phyloP scores from a whole-genome alignment of 352 stramenopile genomes.

The Pythium rishiriense region DNA sequence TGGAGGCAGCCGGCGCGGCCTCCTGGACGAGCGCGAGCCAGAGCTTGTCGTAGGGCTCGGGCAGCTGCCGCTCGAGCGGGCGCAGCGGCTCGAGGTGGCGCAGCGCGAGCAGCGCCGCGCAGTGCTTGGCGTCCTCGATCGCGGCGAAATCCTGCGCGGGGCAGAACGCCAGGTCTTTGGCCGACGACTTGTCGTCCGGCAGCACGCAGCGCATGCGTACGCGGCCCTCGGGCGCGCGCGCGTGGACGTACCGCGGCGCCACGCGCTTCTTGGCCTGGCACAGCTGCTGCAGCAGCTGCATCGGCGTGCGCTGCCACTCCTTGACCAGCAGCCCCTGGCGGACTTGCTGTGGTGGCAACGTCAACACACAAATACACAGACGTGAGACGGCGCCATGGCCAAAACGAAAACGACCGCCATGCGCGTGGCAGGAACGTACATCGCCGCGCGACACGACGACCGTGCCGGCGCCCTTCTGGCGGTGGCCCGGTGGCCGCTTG shows the following conservation, averaged over 20 bases:
- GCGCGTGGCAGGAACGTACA: slow-evolving; percentile 27
- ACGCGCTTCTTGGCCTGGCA: slow-evolving; percentile 92
- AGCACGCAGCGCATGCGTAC: slow-evolving; percentile 84
- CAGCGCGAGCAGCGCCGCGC: slow-evolving; percentile 92
- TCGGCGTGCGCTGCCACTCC: slow-evolving; percentile 94
- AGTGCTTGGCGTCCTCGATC: slow-evolving; percentile 92
- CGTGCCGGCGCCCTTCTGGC: slow-evolving; percentile 85
- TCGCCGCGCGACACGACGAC: slow-evolving; percentile 86
- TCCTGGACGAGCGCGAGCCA: slow-evolving; percentile 71
- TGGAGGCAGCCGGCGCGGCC: neutral
- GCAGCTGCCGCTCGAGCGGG: slow-evolving; percentile 95
- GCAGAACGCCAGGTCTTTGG: slow-evolving; percentile 94
- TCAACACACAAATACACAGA: neutral
- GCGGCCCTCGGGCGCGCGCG: slow-evolving; percentile 36
- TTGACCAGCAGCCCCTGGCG: slow-evolving; percentile 90
- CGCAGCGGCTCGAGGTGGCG: slow-evolving; percentile 92
- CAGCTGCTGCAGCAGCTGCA: slow-evolving; percentile 93
- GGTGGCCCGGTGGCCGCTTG: slow-evolving; percentile 53
- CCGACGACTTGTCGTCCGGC: slow-evolving; percentile 91
- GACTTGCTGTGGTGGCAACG: slow-evolving; percentile 30
- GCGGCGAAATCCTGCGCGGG: slow-evolving; percentile 82
- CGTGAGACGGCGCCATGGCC: neutral
- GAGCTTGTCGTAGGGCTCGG: slow-evolving; percentile 95
- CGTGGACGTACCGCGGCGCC: slow-evolving; percentile 64
- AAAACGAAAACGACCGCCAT: neutral